These are phyloP conservation scores for Pseudotulostoma volvatum DNA, from an alignment of 495 filamentous ascomycete genomes.

Conservation along the genomic window DNA sequence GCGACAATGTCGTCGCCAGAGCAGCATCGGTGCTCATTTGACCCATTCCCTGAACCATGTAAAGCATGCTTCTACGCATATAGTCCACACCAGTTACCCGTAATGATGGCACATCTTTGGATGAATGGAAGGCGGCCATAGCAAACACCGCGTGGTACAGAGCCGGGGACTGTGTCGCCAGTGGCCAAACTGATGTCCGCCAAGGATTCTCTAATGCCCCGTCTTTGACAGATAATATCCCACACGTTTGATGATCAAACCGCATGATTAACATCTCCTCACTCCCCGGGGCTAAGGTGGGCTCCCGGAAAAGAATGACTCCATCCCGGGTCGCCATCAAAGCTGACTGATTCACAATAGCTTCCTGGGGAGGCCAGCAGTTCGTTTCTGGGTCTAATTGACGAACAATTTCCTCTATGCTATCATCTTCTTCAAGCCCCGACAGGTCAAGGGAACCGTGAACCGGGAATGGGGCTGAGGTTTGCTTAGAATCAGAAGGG, in stretches of 20 bases:
- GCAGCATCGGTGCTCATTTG: slow-evolving; percentile 50
- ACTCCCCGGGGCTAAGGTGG: slow-evolving; percentile 29
- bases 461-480: no score
- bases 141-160: slow-evolving; percentile 62
- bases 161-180: slow-evolving; percentile 48
- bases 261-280: slow-evolving; percentile 50
- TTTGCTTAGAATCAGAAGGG: no score
- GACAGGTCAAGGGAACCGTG: no score
- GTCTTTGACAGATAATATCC: slow-evolving; percentile 59
- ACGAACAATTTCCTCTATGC: slow-evolving; percentile 45
- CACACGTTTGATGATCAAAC: slow-evolving; percentile 57
- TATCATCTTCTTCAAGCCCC: slow-evolving; percentile 29
- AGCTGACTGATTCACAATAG: neutral
- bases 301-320: slow-evolving; percentile 18
- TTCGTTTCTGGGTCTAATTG: slow-evolving; percentile 23
- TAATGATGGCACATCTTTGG: slow-evolving; percentile 37
- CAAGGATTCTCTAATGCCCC: slow-evolving; percentile 62
- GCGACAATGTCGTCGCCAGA: slow-evolving; percentile 53
- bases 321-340: neutral
- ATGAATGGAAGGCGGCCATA: slow-evolving; percentile 62
- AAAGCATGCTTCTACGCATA: slow-evolving; percentile 48
- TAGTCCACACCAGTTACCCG: slow-evolving; percentile 55
- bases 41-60: slow-evolving; percentile 39
- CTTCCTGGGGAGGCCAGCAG: slow-evolving; percentile 12
- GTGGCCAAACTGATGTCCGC: slow-evolving; percentile 57